Base-by-base conservation (phyloP, 495 filamentous ascomycete genomes). In the Penicillium maclennaniae region DNA sequence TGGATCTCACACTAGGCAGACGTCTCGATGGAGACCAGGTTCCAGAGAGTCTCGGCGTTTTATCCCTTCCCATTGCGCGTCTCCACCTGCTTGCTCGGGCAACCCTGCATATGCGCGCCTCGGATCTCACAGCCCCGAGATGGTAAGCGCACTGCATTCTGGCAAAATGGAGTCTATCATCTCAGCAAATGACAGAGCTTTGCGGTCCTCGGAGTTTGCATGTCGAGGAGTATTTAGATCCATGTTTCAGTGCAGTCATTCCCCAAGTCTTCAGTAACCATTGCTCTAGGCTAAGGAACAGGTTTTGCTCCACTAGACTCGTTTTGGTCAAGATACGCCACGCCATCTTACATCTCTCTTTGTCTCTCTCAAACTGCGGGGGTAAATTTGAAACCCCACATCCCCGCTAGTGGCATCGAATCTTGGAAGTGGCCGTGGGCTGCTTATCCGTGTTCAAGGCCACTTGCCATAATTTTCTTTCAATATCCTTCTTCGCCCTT, bases 61-160 rank as follows among this genome's bases (percentile, higher is more conserved):
- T 12, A 55, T 55, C 52, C 52, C 52, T 49, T 23, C 28, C 31
- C 27, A 38, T 40, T 40, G 40, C 48, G 54, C 44, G 48, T 47
- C 51, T 52, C 56, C 59, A 59, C 58, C 54, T 43, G 58, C 50
- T 47, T 43, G 41, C 45, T 49, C 31, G 41, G 47, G 52, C 52
- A 55, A 55, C 52, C 52, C 52, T 55, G 40, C 52, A 55, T 55
- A 48, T 47, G n/a, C 45, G 38, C n/a, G 38, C 20, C 19, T 40
- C 38, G 38, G 38, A 10, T 40, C 7, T 19, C 15, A 4, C 3
- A 14, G 3, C 31, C 31, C 31, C 31, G 10, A 34, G 31, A 34
- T 26, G 20, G 34, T 14, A 23, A 44, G 26, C 42, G 16, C 6
- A 21, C 42, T 44, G n/a, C 42, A 25, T 44, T 27, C 42, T 44